Evolutionary conservation across 148 eudicot genomes (phyloP).

Genomic region (Arctostaphylos glauca): DNA sequence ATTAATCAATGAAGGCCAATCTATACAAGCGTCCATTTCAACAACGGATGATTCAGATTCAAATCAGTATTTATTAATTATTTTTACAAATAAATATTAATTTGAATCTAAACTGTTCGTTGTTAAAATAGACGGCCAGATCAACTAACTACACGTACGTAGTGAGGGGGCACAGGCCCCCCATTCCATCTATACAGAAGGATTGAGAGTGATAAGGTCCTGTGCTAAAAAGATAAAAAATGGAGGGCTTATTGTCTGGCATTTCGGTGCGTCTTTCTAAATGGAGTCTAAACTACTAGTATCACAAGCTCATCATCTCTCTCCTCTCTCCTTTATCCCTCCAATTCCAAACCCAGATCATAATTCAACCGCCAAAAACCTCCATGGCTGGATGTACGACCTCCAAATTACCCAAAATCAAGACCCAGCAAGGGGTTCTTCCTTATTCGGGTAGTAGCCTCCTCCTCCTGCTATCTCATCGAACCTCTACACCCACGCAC

Average conservation of each 20-base stretch:
- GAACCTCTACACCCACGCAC: neutral
- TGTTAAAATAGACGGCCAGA: too few species aligned
- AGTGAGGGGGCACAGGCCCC: too few species aligned
- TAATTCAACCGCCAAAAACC: neutral
- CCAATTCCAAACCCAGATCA: neutral
- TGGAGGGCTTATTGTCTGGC: neutral
- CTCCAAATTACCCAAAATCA: neutral
- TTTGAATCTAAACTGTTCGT: too few species aligned
- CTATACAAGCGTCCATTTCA: too few species aligned
- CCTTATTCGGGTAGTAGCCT: slow-evolving; percentile 8
- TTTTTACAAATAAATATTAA: too few species aligned
- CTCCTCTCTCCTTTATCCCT: neutral
- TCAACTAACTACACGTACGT: too few species aligned
- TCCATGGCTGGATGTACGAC: neutral
- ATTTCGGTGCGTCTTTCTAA: neutral
- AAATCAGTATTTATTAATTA: too few species aligned
- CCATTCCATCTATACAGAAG: neutral
- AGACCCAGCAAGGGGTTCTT: neutral
- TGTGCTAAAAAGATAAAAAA: neutral
- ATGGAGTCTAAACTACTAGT: slow-evolving; percentile 6
- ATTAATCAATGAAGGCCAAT: too few species aligned
- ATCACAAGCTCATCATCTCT: neutral
- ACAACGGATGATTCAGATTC: too few species aligned
- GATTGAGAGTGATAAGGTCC: neutral
- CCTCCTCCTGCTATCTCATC: slow-evolving; percentile 24